Evolutionary conservation across 1,284 basidiomycete species (phyloP), one percentile per base, ranked within the genome.

Genomic region (Rhizoctonia solani): DNA sequence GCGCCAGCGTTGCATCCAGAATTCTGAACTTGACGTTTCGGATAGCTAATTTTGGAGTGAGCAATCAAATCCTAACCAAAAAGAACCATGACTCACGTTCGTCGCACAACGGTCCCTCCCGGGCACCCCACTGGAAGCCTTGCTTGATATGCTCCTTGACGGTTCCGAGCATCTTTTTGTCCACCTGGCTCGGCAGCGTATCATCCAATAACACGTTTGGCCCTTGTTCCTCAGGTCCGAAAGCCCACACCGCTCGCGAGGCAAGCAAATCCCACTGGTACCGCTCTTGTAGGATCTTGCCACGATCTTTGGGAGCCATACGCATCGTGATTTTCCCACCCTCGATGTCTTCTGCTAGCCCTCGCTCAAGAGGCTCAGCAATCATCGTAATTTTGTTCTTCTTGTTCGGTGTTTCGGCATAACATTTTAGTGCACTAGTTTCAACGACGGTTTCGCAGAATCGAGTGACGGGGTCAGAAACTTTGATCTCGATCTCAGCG

Each of bases 311-410:
- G 46, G 91, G 85, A 2, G 92, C 85, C 92, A 97, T 95, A 27
- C 88, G 87, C 86, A 98, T 96, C 67, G 88, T 90, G 63, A 98
- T 91, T 58, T 88, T 87, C 32, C 95, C 94, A 11, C 86, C 84
- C 78, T 98, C 95, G 72, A 98, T 88, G 75, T 98, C 95, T 76
- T 96, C 93, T 1, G 95, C 92, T 70, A 98, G 87, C 14, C 95
- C 95, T 55, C 87, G 85, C 78, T 98, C 95, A 39, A 98, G 82
- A 0, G 95, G 95, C 76, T 98, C 95, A 29, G 95, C 92, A 69
- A 98, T 98, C 94, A 98, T 96, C 2, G 95, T 98, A 65, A 98
- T 84, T 75, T 91, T 92, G 81, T 98, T 98, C 95, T 95, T 97
- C 81, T 98, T 98, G 80, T 99, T 99, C 1, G 97, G 96, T 46